A percentile compares a stretch with the other conserved stretches of the same genome.
phyloP scores from a whole-genome alignment of 352 stramenopile species.

The Phytophthora palmivora region DNA sequence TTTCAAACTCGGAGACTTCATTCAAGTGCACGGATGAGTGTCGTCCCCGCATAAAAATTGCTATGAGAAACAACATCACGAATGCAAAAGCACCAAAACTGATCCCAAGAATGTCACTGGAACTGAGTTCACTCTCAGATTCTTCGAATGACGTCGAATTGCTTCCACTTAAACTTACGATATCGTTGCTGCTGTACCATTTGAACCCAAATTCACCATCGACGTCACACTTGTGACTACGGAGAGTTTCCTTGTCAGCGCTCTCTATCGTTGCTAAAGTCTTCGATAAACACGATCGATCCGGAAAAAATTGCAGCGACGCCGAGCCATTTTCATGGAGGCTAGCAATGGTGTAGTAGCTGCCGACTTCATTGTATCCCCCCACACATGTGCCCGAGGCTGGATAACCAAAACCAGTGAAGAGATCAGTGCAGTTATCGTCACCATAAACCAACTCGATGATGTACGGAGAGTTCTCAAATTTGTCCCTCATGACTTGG shows the following conservation, averaged over 20 bases:
- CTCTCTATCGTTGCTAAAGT: constrained; percentile 9
- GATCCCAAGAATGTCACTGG: constrained; percentile 10
- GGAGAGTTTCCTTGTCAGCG: constrained; percentile 11
- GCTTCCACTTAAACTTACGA: not conserved
- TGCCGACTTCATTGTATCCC: constrained; percentile 12
- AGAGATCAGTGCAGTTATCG: constrained; percentile 13
- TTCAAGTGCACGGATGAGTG: not conserved
- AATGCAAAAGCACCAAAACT: constrained; percentile 4
- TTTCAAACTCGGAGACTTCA: not conserved
- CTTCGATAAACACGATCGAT: constrained; percentile 19
- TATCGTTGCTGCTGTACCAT: constrained; percentile 34
- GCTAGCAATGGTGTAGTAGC: constrained; percentile 26
- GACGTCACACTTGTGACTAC: constrained; percentile 17
- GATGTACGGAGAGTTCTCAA: constrained; percentile 22
- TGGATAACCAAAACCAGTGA: constrained; percentile 13
- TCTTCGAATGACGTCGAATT: not conserved
- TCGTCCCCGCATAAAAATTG: constrained; percentile 3
- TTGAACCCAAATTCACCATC: constrained; percentile 27
- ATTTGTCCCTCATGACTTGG: constrained; percentile 12
- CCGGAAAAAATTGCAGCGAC: constrained; percentile 12
- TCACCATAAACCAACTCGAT: constrained; percentile 19
- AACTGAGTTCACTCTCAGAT: constrained; percentile 4
- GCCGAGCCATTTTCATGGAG: constrained; percentile 22
- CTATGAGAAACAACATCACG: constrained; percentile 4
- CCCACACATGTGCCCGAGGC: constrained; percentile 16